Percentiles rank a stretch among this genome's conserved stretches.
These are phyloP conservation scores for Fusarium chaquense DNA, from an alignment of 2,329 filamentous ascomycete genomes.

Conservation along the genomic window DNA sequence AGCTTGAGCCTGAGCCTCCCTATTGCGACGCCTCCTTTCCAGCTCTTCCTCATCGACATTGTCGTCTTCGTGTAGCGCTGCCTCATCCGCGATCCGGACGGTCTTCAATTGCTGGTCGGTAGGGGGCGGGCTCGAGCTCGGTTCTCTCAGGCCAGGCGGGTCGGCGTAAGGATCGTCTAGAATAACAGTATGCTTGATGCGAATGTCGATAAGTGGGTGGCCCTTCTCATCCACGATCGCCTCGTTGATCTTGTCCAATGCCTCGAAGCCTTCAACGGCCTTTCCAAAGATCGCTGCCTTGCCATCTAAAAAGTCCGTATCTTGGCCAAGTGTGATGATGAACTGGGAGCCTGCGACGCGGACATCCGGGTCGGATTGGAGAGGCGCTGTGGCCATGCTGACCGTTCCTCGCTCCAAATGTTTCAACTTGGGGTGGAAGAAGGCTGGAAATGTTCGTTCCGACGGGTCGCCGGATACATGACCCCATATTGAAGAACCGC, in stretches of 20 bases:
- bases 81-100: constrained; percentile 90
- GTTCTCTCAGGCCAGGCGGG: constrained; percentile 79
- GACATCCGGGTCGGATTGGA: constrained; percentile 80
- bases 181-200: constrained; percentile 91
- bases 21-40: constrained; percentile 84
- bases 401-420: constrained; percentile 91
- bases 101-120: constrained; percentile 89
- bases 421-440: constrained; percentile 87
- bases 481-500: constrained; percentile 94
- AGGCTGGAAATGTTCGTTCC: constrained; percentile 83
- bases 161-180: constrained; percentile 94
- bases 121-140: constrained; percentile 82
- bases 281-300: constrained; percentile 96
- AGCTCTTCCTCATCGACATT: constrained; percentile 79
- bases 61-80: constrained; percentile 80
- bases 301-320: constrained; percentile 90
- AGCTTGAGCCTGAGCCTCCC: constrained; percentile 92
- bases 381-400: constrained; percentile 94
- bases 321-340: constrained; percentile 88
- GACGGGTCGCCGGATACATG: constrained; percentile 74
- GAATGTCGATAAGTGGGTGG: constrained; percentile 91
- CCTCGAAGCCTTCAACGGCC: constrained; percentile 95
- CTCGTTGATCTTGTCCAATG: constrained; percentile 90
- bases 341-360: constrained; percentile 92
- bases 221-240: constrained; percentile 89